Evolutionary conservation across 805 yeast species (phyloP), one percentile per base, ranked within the genome.

Genomic region (Starmerella davenportii): DNA sequence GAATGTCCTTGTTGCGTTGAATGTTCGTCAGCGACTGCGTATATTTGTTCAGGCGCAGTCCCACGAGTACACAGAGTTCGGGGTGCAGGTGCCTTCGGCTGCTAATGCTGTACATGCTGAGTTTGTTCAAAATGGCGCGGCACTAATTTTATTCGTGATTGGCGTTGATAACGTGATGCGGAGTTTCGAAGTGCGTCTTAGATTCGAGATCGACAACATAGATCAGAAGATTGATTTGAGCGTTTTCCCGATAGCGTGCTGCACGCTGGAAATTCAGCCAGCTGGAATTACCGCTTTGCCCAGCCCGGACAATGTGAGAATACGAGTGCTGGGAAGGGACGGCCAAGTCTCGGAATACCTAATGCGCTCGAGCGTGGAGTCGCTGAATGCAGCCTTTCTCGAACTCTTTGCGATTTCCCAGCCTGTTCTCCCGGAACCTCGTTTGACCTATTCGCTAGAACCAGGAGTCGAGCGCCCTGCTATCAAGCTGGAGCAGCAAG

Each of bases 1-100:
- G 45, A 77, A 77, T 41, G 90, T 85, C 2, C 72, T 82, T 48
- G 57, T 79, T 19, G 73, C 72, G 1, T 59, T 79, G 30, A 63
- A 87, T 33, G 63, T 66, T 39, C 70, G 72, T 46, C 93, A 90
- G 1, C 61, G 64, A 39, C 56, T 75, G 30, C 60, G 66, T 19
- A 54, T 76, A 21, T 73, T 74, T 61, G 76, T 69, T 51, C 87
- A 76, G 52, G 40, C 40, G 16, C 49, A 45, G 4, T 49, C 43
- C 21, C 41, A 37, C 17, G 48, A 46, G 11, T 43, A 48, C 36
- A 34, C 46, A 19, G 54, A 49, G 36, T 46, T 41, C 37, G 52
- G 38, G 32, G 44, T 45, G n/a, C 23, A 43, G 18, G 38, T 48
- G 14, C 51, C 51, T 8, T 52, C 46, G 7, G 40, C 46, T 5